Conservation (phyloP, 169 alveolate species). For the Amoebophrya sp. region DNA sequence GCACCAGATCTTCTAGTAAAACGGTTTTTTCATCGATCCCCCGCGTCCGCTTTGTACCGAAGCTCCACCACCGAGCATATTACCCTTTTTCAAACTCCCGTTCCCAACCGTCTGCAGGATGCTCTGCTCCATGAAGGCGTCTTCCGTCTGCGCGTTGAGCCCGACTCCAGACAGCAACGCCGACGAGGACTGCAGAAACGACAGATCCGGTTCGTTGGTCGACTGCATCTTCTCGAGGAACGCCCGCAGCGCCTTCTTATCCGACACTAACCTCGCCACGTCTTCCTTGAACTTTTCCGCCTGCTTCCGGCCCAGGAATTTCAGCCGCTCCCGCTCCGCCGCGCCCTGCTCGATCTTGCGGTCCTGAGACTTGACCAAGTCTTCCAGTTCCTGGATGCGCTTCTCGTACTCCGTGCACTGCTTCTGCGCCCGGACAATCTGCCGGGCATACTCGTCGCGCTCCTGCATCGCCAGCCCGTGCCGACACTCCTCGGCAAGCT, state of each 20-base stretch:
- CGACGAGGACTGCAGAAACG: no score
- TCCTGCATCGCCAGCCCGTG: not conserved
- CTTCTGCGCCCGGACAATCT: not conserved
- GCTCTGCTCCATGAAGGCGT: no score
- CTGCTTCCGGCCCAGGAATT: not conserved
- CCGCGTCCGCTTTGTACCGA: no score
- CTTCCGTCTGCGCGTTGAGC: no score
- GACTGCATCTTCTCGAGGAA: not conserved
- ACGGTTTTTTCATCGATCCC: no score
- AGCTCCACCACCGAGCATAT: no score
- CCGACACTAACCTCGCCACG: not conserved
- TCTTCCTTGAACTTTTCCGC: not conserved
- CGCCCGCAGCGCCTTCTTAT: not conserved
- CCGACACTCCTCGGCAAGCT: not conserved
- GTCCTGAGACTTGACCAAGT: not conserved
- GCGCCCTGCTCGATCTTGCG: not conserved
- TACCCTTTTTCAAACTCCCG: no score
- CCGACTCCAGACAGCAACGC: no score
- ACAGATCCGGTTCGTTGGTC: not conserved
- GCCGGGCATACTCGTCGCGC: constrained; percentile 17
- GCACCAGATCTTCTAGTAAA: no score
- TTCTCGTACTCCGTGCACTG: not conserved
- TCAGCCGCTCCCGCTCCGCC: not conserved
- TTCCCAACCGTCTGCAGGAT: no score
- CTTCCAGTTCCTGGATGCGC: not conserved